These are phyloP conservation scores for Penstemon davidsonii DNA, from an alignment of 257 asterid genomes.

Conservation along the genomic window DNA sequence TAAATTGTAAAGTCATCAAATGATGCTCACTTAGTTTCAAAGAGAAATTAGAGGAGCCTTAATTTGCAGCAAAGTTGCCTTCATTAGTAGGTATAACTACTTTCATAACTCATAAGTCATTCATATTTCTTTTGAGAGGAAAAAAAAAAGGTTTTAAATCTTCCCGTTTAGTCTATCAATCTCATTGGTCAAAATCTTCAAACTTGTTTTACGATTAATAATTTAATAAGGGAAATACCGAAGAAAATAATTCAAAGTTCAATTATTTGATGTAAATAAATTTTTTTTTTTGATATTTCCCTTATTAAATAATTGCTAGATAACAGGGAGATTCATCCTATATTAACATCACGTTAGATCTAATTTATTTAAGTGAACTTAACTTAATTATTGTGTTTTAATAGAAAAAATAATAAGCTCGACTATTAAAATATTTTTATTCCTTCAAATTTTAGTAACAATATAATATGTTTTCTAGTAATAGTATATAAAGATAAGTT, in stretches of 20 bases:
- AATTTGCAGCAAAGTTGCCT: slow-evolving; percentile 19
- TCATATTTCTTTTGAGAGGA: not conserved
- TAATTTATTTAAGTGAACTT: not conserved
- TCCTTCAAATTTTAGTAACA: not conserved
- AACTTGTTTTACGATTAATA: not conserved
- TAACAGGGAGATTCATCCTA: no score
- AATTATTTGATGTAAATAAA: slow-evolving; percentile 11
- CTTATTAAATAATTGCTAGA: no score
- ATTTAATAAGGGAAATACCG: not conserved
- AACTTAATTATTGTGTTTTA: not conserved
- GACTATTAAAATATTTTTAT: no score
- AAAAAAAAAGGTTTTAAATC: not conserved
- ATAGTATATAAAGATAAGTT: not conserved
- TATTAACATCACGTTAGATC: no score
- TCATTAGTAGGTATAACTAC: slow-evolving; percentile 39
- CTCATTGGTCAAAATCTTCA: not conserved
- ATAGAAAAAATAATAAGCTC: not conserved
- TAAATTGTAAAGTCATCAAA: not conserved
- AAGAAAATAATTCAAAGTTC: not conserved
- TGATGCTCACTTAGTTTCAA: slow-evolving; percentile 16
- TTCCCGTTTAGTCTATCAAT: not conserved
- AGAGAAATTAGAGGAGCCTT: slow-evolving; percentile 6
- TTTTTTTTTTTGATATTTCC: no score
- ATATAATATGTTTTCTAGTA: not conserved
- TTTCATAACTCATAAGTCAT: not conserved